Base-by-base conservation (phyloP, 108 stramenopile genomes). In the Skeletonema tropicum region DNA sequence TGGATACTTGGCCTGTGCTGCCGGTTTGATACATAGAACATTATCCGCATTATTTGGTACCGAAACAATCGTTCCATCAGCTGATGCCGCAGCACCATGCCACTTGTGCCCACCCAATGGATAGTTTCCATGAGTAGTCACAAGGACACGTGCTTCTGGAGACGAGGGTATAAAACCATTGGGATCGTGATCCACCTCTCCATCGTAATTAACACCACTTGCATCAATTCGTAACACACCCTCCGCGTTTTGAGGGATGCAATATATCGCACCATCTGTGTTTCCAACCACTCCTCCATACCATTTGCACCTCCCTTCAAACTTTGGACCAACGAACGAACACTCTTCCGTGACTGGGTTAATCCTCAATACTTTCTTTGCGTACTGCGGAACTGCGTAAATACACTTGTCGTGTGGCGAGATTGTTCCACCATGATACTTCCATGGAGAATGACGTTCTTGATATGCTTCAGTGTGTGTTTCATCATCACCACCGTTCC, bases 391-490 rank as follows among this genome's bases (percentile, higher is more conserved):
- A 35, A 97, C 91, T 65, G 88, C 90, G 65, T 94, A 97, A 15
- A 97, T 92, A 48, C 88, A 91, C 8, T 82, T 81, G 69, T 94
- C 92, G 35, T 75, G 70, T 19, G 89, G 90, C 45, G 80, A 79
- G 14, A 94, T 68, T 48, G 78, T 68, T 23, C 96, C 95, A 8
- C 95, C 95, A 64, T 96, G 96, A 70, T 91, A 97, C 70, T 94
- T 92, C 96, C 94, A 95, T 38, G 64, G 68, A 59, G 65, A 63
- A 26, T 83, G 63, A 38, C 81, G 75, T 79, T 91, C 82, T 60
- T 58, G 68, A 23, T 63, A 66, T 45, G 82, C 85, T 69, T 17
- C 42, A 11, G 29, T 41, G 39, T 55, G 41, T 35, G 68, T 35
- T 17, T 60, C 79, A 64, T 64, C 71, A 1, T 60, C 79, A 64